Conservation (phyloP, 768 basidiomycete genomes). For the Calocera viscosa region DNA sequence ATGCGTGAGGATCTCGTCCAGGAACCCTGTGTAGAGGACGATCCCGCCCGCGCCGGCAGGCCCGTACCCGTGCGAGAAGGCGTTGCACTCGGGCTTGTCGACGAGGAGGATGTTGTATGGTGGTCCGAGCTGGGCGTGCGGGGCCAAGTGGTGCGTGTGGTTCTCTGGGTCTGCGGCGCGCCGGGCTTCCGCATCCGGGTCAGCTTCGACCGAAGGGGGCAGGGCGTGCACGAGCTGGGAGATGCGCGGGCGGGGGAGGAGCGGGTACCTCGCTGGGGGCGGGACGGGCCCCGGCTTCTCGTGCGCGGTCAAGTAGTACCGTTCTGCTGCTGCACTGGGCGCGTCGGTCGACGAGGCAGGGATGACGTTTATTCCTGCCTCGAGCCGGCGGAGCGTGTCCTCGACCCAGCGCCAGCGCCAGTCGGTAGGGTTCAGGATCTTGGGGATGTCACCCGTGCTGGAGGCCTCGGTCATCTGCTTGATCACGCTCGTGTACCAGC, state of each 20-base stretch:
- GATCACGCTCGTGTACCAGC: slow-evolving; percentile 76
- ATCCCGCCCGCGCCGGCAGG: slow-evolving; percentile 84
- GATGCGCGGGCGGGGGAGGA: slow-evolving; percentile 72
- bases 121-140: slow-evolving; percentile 56
- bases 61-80: slow-evolving; percentile 93
- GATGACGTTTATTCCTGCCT: slow-evolving; percentile 40
- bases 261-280: slow-evolving; percentile 68
- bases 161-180: slow-evolving; percentile 27
- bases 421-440: slow-evolving; percentile 58
- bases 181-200: slow-evolving; percentile 16
- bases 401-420: slow-evolving; percentile 88
- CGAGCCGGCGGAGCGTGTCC: slow-evolving; percentile 63
- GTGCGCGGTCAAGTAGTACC: not conserved
- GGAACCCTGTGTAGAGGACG: slow-evolving; percentile 86
- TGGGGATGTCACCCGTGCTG: slow-evolving; percentile 40
- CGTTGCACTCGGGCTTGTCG: slow-evolving; percentile 76
- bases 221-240: slow-evolving; percentile 48
- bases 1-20: slow-evolving; percentile 60
- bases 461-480: slow-evolving; percentile 48
- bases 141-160: slow-evolving; percentile 29
- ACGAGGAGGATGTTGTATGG: slow-evolving; percentile 86
- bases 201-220: slow-evolving; percentile 22
- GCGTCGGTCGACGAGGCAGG: slow-evolving; percentile 26
- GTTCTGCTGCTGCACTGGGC: not conserved
- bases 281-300: slow-evolving; percentile 53